Base-by-base conservation (phyloP, 768 basidiomycete genomes). In the Coprinellus micaceus region DNA sequence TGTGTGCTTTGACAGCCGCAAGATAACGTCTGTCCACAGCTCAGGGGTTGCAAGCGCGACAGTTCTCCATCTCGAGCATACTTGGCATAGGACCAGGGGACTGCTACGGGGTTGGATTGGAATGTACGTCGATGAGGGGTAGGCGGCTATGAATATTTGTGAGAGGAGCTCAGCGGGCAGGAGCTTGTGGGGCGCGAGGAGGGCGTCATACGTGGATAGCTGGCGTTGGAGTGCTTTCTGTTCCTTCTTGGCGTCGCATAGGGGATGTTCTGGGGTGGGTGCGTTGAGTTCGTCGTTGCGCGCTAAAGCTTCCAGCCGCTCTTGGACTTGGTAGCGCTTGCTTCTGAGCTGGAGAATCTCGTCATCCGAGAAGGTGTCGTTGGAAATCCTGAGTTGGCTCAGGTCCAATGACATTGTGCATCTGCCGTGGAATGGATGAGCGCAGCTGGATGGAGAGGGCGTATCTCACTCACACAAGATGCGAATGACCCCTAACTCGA, bases 141-240 rank as follows among this genome's bases (percentile, higher is more conserved):
- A 28, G 49, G 58, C 22, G 37, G 54, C 6, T 29, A 33, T 30
- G 41, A 61, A 61, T 4, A 61, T 58, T 36, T 53, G 56, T 26
- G 60, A 56, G n/a, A 61, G 45, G 11, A 61, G 40, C 47, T 58
- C 60, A 19, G 51, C 45, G 6, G 54, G 60, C 36, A 61, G 57
- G 49, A 30, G 33, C 46, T 58, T 58, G 57, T 61, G 60, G 21
- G 57, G 60, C 19, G 60, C 57, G 25, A 53, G 50, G 17, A 52
- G 41, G 37, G 53, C 24, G 47, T 53, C 46, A 51, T 43, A 53
- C 11, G 53, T 48, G 13, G 24, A 28, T 9, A 21, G 49, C 26
- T 45, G 48, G 49, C 52, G 26, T 15, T 24, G 22, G 28, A 52
- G 37, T 4, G 52, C 49, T n/a, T 52, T 47, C 30, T 50, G 56